A percentile compares a stretch with the other conserved stretches of the same genome.
Conservation (phyloP, 805 yeast species). For the Myxozyma nipponensis region DNA sequence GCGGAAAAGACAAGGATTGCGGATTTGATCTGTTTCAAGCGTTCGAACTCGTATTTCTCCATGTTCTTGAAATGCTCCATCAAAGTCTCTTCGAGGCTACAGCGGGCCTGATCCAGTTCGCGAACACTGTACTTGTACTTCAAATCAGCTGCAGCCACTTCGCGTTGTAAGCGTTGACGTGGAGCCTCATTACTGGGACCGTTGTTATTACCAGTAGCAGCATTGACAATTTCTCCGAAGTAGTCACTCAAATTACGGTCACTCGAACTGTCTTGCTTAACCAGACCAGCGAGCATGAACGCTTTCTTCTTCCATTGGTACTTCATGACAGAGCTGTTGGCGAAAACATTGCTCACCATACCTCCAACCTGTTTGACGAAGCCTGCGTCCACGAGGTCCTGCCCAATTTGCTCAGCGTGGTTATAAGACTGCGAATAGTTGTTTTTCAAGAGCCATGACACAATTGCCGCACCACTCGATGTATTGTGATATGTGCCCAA, state of each 20-base stretch:
- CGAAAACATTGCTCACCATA: slow-evolving; percentile 44
- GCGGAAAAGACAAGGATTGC: slow-evolving; percentile 70
- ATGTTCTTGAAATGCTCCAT: slow-evolving; percentile 70
- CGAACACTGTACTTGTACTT: slow-evolving; percentile 53
- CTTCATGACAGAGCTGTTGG: slow-evolving; percentile 65
- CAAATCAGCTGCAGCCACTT: slow-evolving; percentile 55
- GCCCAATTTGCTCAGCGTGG: slow-evolving; percentile 70
- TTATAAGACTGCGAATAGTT: slow-evolving; percentile 46
- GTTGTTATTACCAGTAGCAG: slow-evolving; percentile 21
- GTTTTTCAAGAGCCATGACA: slow-evolving; percentile 54
- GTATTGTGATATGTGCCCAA: slow-evolving; percentile 64
- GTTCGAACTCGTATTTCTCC: slow-evolving; percentile 79
- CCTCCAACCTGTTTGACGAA: slow-evolving; percentile 18
- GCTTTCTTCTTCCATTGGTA: slow-evolving; percentile 80
- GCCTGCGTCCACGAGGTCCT: slow-evolving; percentile 50
- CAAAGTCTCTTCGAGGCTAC: slow-evolving; percentile 66
- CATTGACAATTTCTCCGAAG: slow-evolving; percentile 31
- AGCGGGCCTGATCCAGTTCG: slow-evolving; percentile 61
- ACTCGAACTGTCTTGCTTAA: slow-evolving; percentile 14
- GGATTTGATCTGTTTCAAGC: slow-evolving; percentile 70
- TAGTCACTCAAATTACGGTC: slow-evolving; percentile 35
- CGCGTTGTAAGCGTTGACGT: slow-evolving; percentile 50
- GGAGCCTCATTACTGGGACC: slow-evolving; percentile 47
- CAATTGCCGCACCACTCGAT: slow-evolving; percentile 57
- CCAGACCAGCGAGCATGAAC: slow-evolving; percentile 44